Conservation (phyloP, 2,329 filamentous ascomycete species). For the Fusarium incarnatum region DNA sequence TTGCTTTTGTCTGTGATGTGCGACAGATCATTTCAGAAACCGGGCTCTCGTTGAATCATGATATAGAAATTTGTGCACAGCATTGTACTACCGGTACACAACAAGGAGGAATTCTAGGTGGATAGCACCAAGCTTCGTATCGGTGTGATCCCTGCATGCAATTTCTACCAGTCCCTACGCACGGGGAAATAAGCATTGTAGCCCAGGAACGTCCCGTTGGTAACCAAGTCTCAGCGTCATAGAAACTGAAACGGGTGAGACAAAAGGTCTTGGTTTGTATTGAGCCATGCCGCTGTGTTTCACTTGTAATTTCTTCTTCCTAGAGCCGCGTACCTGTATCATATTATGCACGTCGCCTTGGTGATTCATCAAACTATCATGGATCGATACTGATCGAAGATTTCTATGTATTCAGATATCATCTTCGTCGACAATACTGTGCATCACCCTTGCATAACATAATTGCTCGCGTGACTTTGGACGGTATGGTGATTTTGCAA, state of each 20-base stretch:
- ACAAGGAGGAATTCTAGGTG: not conserved
- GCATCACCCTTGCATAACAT: not conserved
- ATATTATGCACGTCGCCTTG: not conserved
- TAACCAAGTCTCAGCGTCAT: slow-evolving; percentile 23
- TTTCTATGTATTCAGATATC: not conserved
- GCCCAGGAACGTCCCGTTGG: slow-evolving; percentile 4
- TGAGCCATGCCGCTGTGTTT: slow-evolving; percentile 12
- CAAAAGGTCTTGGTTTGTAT: slow-evolving; percentile 2
- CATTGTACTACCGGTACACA: not conserved
- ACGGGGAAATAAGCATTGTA: slow-evolving; percentile 14
- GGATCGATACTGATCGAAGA: not conserved
- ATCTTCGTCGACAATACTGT: not conserved
- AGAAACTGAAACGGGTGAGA: slow-evolving; percentile 10
- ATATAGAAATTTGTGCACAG: not conserved
- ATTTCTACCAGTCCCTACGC: slow-evolving; percentile 4
- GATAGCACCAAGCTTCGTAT: slow-evolving; percentile 11
- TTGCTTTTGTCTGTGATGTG: slow-evolving; percentile 7
- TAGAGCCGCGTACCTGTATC: slow-evolving; percentile 8
- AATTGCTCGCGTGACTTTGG: not conserved
- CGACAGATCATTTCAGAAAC: slow-evolving; percentile 11
- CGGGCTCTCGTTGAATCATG: slow-evolving; percentile 13
- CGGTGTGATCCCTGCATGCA: not conserved
- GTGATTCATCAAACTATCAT: slow-evolving; percentile 4
- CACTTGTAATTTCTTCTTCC: slow-evolving; percentile 9
- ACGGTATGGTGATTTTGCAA: too few species aligned